Percentiles rank a stretch among this genome's conserved stretches.
Conservation (phyloP, 768 basidiomycete genomes). For the Leccinum boreale region DNA sequence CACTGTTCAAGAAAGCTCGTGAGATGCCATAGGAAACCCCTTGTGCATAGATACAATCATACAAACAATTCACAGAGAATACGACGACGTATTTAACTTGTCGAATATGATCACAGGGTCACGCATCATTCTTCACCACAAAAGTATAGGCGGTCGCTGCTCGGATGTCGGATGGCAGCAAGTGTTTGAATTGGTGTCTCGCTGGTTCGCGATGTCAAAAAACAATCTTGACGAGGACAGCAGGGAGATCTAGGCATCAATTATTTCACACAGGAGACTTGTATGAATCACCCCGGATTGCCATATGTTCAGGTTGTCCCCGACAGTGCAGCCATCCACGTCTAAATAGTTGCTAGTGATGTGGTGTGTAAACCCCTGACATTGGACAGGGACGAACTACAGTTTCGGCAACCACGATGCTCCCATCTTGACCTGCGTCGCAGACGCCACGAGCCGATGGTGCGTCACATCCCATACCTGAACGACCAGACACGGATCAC, state of each 20-base stretch:
- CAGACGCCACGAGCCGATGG: conserved; percentile 41
- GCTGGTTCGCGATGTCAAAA: conserved; percentile 68
- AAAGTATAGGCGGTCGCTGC: conserved; percentile 90
- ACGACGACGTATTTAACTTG: conserved; percentile 54
- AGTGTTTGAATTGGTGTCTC: conserved; percentile 67
- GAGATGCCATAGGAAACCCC: too few species aligned
- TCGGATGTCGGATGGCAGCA: conserved; percentile 73
- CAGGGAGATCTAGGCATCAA: conserved; percentile 69
- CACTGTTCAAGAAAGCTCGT: too few species aligned
- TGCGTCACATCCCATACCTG: conserved; percentile 43
- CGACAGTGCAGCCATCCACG: too few species aligned
- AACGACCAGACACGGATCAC: neutral
- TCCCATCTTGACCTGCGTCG: conserved; percentile 41
- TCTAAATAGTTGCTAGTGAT: too few species aligned
- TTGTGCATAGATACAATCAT: too few species aligned
- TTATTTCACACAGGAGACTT: conserved; percentile 46
- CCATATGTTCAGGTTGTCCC: too few species aligned
- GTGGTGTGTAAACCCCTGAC: too few species aligned
- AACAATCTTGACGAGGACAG: conserved; percentile 81
- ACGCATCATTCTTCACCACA: conserved; percentile 75
- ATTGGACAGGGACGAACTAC: neutral
- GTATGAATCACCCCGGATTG: too few species aligned
- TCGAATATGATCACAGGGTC: conserved; percentile 89
- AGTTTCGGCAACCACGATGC: conserved; percentile 15
- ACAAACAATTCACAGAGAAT: too few species aligned